A percentile compares a stretch with the other conserved stretches of the same genome.
Conservation (phyloP, 163 green algal species). For the Chlorella variabilis region DNA sequence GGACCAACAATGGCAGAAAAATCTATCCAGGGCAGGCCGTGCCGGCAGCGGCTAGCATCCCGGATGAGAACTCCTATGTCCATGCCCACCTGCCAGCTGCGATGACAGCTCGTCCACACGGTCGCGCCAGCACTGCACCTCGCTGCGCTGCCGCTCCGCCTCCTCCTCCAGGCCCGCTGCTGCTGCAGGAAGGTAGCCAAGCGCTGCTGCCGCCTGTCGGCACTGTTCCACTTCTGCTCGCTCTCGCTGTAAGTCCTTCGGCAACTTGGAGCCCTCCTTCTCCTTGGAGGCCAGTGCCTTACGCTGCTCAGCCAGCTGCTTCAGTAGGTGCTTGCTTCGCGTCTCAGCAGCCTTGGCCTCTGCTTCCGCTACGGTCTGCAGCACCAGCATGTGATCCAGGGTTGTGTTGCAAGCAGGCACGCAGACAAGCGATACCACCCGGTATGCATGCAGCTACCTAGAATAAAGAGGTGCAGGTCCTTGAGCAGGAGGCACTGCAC, state of each 20-base stretch:
- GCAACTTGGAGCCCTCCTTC: conserved; percentile 74
- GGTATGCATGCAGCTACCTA: too few relatives aligned
- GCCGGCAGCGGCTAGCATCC: too few relatives aligned
- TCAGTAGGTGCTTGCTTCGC: conserved; percentile 78
- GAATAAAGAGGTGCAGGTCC: too few relatives aligned
- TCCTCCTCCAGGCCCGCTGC: conserved; percentile 55
- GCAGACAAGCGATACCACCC: too few relatives aligned
- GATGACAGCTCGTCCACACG: conserved; percentile 57
- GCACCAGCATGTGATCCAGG: too few relatives aligned
- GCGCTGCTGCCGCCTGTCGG: conserved; percentile 35
- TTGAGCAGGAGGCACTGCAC: too few relatives aligned
- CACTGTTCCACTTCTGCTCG: conserved; percentile 57
- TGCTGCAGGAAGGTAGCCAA: conserved; percentile 66
- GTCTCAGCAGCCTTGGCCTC: conserved; percentile 75
- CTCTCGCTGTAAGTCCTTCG: conserved; percentile 57
- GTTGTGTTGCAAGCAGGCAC: too few relatives aligned
- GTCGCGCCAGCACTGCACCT: conserved; percentile 59
- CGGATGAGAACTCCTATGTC: not conserved
- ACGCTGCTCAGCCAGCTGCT: conserved; percentile 82
- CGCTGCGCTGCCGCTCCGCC: conserved; percentile 23
- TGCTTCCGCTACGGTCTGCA: conserved; percentile 74
- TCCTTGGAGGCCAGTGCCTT: conserved; percentile 80
- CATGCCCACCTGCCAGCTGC: conserved; percentile 29
- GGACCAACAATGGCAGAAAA: not conserved
- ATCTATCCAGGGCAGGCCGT: not conserved